phyloP scores from a whole-genome alignment of 164 flowering plant genomes.

The Malania oleifera region DNA sequence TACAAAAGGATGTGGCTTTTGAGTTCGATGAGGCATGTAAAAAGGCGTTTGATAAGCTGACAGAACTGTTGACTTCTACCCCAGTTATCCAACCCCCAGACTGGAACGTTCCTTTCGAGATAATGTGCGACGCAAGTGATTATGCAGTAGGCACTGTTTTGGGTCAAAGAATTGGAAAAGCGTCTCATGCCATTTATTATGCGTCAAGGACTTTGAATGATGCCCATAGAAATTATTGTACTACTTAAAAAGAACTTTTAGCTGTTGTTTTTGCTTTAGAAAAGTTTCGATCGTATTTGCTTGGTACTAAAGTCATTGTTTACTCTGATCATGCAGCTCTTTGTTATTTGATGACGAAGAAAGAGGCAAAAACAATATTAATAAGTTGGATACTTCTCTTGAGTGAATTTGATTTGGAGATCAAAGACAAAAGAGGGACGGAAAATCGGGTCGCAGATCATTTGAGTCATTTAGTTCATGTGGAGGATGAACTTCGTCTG shows the following conservation, averaged over 20 bases:
- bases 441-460: not conserved
- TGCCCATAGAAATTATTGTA: not conserved
- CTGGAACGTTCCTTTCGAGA: not conserved
- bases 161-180: not conserved
- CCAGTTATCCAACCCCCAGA: not conserved
- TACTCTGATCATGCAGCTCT: slow-evolving; percentile 1
- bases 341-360: not conserved
- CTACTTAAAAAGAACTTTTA: not conserved
- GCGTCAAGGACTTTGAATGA: not conserved
- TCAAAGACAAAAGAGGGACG: not conserved
- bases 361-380: not conserved
- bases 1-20: not conserved
- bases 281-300: not conserved
- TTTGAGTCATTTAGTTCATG: not conserved
- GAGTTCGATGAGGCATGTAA: not conserved
- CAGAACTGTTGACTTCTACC: not conserved
- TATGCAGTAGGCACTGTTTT: not conserved
- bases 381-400: not conserved
- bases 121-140: not conserved
- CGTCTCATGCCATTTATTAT: not conserved
- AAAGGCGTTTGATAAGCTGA: not conserved
- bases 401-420: not conserved
- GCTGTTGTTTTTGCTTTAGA: not conserved
- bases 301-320: not conserved
- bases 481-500: not conserved